Base-by-base conservation (phyloP, 345 rosid genomes). In the Raphanus sativus region DNA sequence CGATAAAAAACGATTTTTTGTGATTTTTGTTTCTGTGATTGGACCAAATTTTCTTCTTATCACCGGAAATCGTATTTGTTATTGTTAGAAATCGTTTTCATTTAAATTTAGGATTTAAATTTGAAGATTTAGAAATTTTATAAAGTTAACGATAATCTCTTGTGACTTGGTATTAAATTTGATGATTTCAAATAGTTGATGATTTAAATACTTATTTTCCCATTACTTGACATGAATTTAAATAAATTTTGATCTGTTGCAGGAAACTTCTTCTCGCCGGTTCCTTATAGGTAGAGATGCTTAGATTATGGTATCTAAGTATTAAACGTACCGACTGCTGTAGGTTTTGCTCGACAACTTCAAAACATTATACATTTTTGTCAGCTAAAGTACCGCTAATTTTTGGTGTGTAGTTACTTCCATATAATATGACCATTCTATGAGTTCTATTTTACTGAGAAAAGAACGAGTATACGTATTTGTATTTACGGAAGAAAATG, bases 311-410 rank as follows among this genome's bases (percentile, higher is more conserved):
- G 42, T 61, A 54, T 24, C 17, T 24, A 25, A 58, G n/a, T 58
- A 55, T 26, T 50, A 61, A 29, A 61, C 36, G 21, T 77, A 70
- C 62, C 62, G 17, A 69, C 59, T 11, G 59, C 56, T 70, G 64
- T 26, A 77, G 59, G 58, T 69, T 69, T 62, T 76, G 40, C 42
- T 55, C 61, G 61, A 59, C 63, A 59, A 59, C 63, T 70, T 65
- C 76, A 55, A 77, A 77, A 63, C 75, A 55, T 70, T 77, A 16
- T 34, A 62, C 64, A 34, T 54, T 52, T 63, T 77, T 36, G 75
- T 70, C 64, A 77, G 75, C 80, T 76, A 76, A 59, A 12, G 24
- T 58, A 58, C 32, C 62, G 29, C 62, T 58, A 58, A 25, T 25
- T 58, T 10, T 58, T 58, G 62, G 32, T 8, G 15, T 58, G 32